A percentile compares a stretch with the other conserved stretches of the same genome.
These are phyloP conservation scores for Salix brachista DNA, from an alignment of 345 rosid species.

Conservation along the genomic window DNA sequence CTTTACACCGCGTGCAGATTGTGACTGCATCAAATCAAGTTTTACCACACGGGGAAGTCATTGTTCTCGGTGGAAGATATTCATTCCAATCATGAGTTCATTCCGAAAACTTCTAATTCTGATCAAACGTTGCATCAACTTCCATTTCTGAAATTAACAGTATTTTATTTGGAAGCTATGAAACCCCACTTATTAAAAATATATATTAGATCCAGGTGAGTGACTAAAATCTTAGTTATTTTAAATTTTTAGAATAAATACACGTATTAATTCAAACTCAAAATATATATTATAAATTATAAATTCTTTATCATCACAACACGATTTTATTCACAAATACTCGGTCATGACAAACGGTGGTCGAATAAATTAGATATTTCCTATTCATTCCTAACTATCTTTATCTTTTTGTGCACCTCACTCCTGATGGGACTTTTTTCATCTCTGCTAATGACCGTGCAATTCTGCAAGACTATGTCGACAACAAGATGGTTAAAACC, in stretches of 20 bases:
- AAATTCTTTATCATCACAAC: too few species aligned
- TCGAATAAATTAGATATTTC: constrained; percentile 4
- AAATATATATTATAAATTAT: too few species aligned
- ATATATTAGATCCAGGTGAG: too few species aligned
- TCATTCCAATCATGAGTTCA: constrained; percentile 21
- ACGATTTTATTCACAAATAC: too few species aligned
- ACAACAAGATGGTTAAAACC: constrained; percentile 15
- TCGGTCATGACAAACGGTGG: too few species aligned
- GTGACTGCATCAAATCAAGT: constrained; percentile 34
- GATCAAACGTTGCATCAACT: constrained; percentile 14
- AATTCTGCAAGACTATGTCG: constrained; percentile 15
- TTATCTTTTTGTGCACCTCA: constrained; percentile 24
- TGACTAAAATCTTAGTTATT: too few species aligned
- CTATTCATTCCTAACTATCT: constrained; percentile 22
- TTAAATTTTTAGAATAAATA: too few species aligned
- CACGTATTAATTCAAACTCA: too few species aligned
- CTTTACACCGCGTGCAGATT: constrained; percentile 7
- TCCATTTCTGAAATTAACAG: constrained; percentile 17
- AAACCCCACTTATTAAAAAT: too few species aligned
- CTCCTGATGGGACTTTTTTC: constrained; percentile 24
- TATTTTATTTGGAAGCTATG: too few species aligned
- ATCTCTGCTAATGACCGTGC: constrained; percentile 22
- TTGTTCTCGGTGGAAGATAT: constrained; percentile 10
- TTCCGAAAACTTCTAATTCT: constrained; percentile 13
- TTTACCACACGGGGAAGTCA: constrained; percentile 26